Conservation (phyloP, 306 rosid genomes). For the Pachyrhizus erosus region DNA sequence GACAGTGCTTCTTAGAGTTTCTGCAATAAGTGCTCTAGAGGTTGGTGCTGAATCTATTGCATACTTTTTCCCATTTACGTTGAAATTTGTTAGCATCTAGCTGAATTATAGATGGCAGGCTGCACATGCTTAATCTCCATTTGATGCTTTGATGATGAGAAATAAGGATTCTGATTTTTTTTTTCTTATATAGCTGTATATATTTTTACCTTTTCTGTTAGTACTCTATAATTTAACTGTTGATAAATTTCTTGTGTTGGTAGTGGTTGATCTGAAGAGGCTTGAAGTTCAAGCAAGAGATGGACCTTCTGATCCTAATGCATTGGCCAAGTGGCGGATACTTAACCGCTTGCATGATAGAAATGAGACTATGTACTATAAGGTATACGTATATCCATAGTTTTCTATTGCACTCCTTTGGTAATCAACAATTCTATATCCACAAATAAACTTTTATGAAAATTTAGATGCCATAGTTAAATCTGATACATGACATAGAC, state of each 20-base stretch:
- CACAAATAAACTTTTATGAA: constrained; percentile 3
- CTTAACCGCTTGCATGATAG: constrained; percentile 96
- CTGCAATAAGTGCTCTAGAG: not conserved
- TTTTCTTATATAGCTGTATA: not conserved
- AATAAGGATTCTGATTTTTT: constrained; percentile 19
- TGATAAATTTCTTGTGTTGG: constrained; percentile 31
- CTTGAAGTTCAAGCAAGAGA: constrained; percentile 96
- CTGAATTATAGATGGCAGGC: not conserved
- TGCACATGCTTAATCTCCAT: not conserved
- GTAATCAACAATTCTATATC: constrained; percentile 21
- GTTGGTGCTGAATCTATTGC: not conserved
- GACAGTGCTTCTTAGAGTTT: not conserved
- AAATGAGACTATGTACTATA: constrained; percentile 97
- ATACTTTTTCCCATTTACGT: not conserved
- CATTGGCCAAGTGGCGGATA: constrained; percentile 98
- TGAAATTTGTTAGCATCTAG: constrained; percentile 7
- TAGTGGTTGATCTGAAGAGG: constrained; percentile 94
- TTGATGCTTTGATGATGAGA: constrained; percentile 9
- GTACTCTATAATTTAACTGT: not conserved
- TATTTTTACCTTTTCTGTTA: constrained; percentile 3
- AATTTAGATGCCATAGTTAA: constrained; percentile 20
- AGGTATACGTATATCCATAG: constrained; percentile 68
- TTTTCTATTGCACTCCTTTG: constrained; percentile 34
- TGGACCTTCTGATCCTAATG: constrained; percentile 97
- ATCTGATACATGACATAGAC: no score